Evolutionary conservation across 2,329 filamentous ascomycete species (phyloP).

Genomic region (Aureobasidium pullulans): DNA sequence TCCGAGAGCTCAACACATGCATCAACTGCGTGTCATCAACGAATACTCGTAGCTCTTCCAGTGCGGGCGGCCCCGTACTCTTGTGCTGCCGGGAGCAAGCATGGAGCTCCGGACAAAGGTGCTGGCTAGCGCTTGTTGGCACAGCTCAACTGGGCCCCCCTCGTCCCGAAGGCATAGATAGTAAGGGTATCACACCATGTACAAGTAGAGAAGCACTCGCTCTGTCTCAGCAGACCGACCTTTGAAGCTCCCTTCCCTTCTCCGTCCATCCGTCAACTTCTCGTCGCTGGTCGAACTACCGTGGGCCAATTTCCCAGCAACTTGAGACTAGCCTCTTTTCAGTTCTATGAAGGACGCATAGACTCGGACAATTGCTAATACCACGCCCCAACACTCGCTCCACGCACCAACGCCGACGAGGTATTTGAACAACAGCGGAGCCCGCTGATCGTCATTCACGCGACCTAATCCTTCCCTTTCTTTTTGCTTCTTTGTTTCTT

Average conservation of each 20-base stretch:
- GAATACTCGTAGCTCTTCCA: neutral
- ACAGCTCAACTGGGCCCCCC: slow-evolving; percentile 11
- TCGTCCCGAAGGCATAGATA: slow-evolving; percentile 6
- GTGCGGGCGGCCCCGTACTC: slow-evolving; percentile 12
- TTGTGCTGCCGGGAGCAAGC: slow-evolving; percentile 10
- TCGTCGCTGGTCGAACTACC: slow-evolving; percentile 11
- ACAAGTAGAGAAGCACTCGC: slow-evolving; percentile 7
- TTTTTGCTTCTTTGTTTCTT: neutral
- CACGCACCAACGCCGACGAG: slow-evolving; percentile 4
- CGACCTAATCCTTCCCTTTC: neutral
- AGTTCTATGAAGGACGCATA: slow-evolving; percentile 15
- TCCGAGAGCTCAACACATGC: slow-evolving; percentile 12
- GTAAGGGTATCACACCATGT: slow-evolving; percentile 1
- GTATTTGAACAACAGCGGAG: neutral
- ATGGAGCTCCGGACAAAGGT: slow-evolving; percentile 12
- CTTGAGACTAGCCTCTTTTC: slow-evolving; percentile 12
- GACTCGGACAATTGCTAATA: slow-evolving; percentile 13
- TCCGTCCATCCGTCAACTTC: slow-evolving; percentile 7
- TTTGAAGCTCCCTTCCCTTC: slow-evolving; percentile 15
- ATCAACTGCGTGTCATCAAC: slow-evolving; percentile 7
- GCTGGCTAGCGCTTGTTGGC: slow-evolving; percentile 12
- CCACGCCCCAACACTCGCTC: slow-evolving; percentile 5
- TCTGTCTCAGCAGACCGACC: neutral
- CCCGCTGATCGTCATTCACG: slow-evolving; percentile 4
- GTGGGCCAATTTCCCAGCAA: slow-evolving; percentile 9